Percentiles rank a stretch among this genome's conserved stretches.
Conservation (phyloP, 495 filamentous ascomycete genomes). For the Neurospora africana region DNA sequence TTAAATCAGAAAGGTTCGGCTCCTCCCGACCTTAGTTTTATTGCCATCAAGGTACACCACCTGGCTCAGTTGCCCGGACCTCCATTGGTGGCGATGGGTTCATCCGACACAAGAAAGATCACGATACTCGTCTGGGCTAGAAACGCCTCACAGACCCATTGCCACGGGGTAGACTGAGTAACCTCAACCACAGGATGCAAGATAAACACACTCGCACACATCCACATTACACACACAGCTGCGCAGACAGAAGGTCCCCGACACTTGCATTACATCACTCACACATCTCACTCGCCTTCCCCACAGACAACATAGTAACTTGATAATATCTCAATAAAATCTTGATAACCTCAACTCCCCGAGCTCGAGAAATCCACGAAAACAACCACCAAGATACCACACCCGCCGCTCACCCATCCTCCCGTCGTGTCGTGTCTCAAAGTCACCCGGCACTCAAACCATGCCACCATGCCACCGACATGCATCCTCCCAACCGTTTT, state of each 20-base stretch:
- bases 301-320: background rate
- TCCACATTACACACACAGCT: background rate
- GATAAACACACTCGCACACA: background rate
- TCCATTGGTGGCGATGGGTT: background rate
- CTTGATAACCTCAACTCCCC: background rate
- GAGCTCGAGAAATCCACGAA: background rate
- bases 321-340: background rate
- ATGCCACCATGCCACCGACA: background rate
- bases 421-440: background rate
- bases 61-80: background rate
- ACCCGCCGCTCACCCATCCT: background rate
- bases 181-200: background rate
- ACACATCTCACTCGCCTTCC: background rate
- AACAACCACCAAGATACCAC: background rate
- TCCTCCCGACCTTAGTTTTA: background rate
- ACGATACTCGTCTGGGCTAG: too few relatives aligned
- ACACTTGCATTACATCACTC: background rate
- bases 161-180: too few relatives aligned
- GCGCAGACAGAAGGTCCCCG: background rate
- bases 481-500: background rate
- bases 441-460: background rate
- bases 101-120: too few relatives aligned
- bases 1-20: background rate
- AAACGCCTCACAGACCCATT: too few relatives aligned
- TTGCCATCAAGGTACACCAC: background rate